Evolutionary conservation across 257 asterid species (phyloP).

Genomic region (Marsdenia floribunda): DNA sequence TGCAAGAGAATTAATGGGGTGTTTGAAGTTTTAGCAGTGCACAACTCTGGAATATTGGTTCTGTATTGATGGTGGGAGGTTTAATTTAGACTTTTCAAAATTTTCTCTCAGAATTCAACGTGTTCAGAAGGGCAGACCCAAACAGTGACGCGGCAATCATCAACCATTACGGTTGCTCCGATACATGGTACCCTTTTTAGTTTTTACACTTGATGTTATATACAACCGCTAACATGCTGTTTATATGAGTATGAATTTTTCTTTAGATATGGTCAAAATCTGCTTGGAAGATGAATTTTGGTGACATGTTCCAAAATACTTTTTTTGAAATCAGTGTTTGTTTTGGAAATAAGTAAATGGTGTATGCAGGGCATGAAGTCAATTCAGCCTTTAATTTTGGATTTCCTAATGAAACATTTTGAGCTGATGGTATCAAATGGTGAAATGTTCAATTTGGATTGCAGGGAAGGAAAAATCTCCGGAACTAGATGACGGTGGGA

Average conservation of each 20-base stretch:
- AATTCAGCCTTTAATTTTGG: background rate
- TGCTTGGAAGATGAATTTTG: background rate
- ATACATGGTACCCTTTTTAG: conserved; percentile 44
- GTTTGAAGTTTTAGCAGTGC: background rate
- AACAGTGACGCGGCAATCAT: conserved; percentile 77
- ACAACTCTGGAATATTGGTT: background rate
- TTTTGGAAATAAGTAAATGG: background rate
- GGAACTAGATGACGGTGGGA: conserved; percentile 86
- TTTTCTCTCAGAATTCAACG: conserved; percentile 57
- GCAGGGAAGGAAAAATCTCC: conserved; percentile 86
- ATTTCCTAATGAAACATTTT: conserved; percentile 1
- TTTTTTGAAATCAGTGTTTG: background rate
- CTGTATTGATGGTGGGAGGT: background rate
- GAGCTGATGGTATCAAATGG: background rate
- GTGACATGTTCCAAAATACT: background rate
- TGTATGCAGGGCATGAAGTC: background rate
- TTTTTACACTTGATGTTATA: background rate
- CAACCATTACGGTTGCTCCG: conserved; percentile 88
- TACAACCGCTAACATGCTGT: background rate
- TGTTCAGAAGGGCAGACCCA: conserved; percentile 83
- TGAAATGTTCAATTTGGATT: conserved; percentile 12
- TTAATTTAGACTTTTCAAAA: conserved; percentile 1
- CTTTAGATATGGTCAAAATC: background rate
- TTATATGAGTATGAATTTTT: background rate
- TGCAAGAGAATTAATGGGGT: background rate